Percentiles rank a stretch among this genome's conserved stretches.
Conservation (phyloP, 2,329 filamentous ascomycete species). For the Fusarium pseudocircinatum region DNA sequence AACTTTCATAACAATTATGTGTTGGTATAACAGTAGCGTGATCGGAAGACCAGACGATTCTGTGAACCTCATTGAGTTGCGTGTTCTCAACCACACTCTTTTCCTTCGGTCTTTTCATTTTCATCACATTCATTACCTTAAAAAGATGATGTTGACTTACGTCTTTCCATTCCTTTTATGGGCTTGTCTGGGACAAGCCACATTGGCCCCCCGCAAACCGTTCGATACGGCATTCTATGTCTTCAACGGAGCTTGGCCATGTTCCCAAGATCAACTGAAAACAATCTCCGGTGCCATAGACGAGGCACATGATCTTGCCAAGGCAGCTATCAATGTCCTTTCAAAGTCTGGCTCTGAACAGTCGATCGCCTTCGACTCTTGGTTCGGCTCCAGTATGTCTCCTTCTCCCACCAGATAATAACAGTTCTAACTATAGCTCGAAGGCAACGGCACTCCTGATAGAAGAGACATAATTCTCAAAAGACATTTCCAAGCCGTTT, state of each 20-base stretch:
- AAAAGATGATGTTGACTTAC: not conserved
- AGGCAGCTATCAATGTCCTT: not conserved
- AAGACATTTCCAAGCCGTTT: not conserved
- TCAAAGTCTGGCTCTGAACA: not conserved
- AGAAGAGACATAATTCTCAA: not conserved
- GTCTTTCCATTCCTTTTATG: not conserved
- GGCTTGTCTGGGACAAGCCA: not conserved
- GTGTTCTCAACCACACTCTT: not conserved
- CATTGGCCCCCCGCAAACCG: not conserved
- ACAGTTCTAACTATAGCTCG: accelerated
- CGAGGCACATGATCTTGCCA: not conserved
- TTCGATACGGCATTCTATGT: not conserved
- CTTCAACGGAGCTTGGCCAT: not conserved
- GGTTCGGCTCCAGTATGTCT: not conserved
- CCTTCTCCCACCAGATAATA: too few species aligned
- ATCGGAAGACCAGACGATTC: accelerated
- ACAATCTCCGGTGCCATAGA: not conserved
- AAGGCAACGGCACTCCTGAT: not conserved
- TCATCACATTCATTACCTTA: not conserved
- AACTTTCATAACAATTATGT: not conserved
- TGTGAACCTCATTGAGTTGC: not conserved
- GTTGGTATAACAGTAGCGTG: not conserved
- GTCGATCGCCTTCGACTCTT: not conserved
- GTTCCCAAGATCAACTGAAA: not conserved
- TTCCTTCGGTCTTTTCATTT: not conserved